These are phyloP conservation scores for Syzygium syzygioides DNA, from an alignment of 441 rosid genomes.

Conservation along the genomic window DNA sequence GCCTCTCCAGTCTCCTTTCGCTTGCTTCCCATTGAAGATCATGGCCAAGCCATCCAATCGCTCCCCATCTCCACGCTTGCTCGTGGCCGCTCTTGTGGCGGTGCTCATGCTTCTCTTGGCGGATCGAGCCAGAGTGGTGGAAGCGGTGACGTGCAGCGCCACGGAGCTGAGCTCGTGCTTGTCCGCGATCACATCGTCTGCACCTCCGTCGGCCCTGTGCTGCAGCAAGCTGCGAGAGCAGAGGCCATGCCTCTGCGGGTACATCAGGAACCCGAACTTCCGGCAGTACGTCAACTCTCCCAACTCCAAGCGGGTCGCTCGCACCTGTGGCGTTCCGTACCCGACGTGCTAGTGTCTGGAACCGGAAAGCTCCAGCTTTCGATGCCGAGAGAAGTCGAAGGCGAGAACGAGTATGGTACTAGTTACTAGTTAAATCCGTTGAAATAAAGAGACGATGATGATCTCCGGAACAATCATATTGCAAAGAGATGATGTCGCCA, in stretches of 20 bases:
- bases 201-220: neutral
- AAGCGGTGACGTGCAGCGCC: neutral
- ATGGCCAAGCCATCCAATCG: neutral
- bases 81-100: neutral
- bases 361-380: neutral
- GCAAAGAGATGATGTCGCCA: neutral
- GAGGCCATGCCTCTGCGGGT: neutral
- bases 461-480: neutral
- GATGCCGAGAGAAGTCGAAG: neutral
- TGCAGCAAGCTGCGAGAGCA: conserved; percentile 1
- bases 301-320: neutral
- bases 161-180: neutral
- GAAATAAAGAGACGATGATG: neutral
- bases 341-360: neutral
- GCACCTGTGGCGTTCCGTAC: neutral
- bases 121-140: neutral
- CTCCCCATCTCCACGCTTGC: neutral
- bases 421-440: neutral
- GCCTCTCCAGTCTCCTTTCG: neutral
- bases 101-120: neutral
- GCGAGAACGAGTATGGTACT: neutral
- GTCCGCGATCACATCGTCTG: neutral
- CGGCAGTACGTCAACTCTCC: neutral
- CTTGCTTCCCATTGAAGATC: neutral
- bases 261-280: neutral